Evolutionary conservation across 2,329 filamentous ascomycete species (phyloP), one percentile per base, ranked within the genome.

Genomic region (Raffaelea albimanens): DNA sequence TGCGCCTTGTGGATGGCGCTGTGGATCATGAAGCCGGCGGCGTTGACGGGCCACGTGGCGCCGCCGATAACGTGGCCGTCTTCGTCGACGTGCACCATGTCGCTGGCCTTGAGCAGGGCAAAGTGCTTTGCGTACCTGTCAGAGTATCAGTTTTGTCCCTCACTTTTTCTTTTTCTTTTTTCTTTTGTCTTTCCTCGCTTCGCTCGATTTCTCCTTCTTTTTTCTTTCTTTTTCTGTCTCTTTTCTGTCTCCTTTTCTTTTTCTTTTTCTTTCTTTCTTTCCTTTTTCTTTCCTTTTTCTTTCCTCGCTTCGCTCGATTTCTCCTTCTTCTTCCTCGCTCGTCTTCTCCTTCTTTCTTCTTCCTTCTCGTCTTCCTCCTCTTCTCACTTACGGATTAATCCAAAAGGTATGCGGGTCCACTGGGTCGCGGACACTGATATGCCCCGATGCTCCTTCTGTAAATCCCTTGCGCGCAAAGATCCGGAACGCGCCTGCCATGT

Each of bases 391-490:
- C 1, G 77, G 76, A 55, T 82, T 82, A 45, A 77, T 80, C 78
- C 78, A 82, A 60, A 81, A 80, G 2, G 67, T 68, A 52, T 77
- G 65, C 0, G 64, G 60, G 50, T 71, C 62, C 56, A 79, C 75
- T 0, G 78, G 78, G 54, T 82, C 78, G 14, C 78, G 68, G 1
- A 82, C 72, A 11, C 64, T 70, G 50, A 83, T 82, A 60, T 83
- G 79, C 1, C 80, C 78, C 4, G 68, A 67, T 64, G 81, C 78
- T 50, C 80, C 79, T 58, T 82, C 78, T 0, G 71, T 74, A 61
- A 73, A 80, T 43, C 75, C 76, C 55, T 77, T 72, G 40, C 75
- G 69, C 0, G 78, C 71, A 56, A 81, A 82, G 46, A 81, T 68
- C 10, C 79, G 73, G 58, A 83, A 83, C 4, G 76, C 76, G 2